Evolutionary conservation across 1,284 basidiomycete species (phyloP).

Genomic region (Heliocybe sulcata): DNA sequence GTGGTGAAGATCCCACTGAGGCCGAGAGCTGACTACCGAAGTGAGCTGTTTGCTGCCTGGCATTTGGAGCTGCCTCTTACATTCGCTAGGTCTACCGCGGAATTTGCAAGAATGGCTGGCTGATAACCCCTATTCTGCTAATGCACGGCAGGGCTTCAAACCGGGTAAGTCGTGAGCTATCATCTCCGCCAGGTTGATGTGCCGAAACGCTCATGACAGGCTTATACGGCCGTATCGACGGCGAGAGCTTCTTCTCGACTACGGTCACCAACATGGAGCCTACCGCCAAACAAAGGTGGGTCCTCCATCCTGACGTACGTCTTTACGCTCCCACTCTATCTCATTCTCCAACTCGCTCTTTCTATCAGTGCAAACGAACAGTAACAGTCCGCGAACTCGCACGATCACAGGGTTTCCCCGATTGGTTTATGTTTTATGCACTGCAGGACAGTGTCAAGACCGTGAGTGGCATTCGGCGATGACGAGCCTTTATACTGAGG

Average conservation of each 20-base stretch:
- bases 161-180: background rate
- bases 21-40: conserved; percentile 48
- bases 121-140: conserved; percentile 46
- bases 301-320: conserved; percentile 58
- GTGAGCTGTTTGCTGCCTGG: conserved; percentile 24
- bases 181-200: background rate
- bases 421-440: conserved; percentile 55
- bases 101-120: conserved; percentile 44
- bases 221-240: conserved; percentile 53
- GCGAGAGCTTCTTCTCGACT: conserved; percentile 49
- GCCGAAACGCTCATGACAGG: conserved; percentile 25
- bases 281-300: conserved; percentile 63
- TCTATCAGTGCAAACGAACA: conserved; percentile 62
- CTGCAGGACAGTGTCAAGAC: conserved; percentile 43
- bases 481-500: background rate
- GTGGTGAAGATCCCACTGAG: conserved; percentile 45
- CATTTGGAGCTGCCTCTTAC: background rate
- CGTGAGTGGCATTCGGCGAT: conserved; percentile 29
- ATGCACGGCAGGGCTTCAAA: conserved; percentile 37
- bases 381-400: conserved; percentile 68
- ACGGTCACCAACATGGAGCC: conserved; percentile 70
- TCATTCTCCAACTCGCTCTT: conserved; percentile 6
- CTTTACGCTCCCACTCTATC: background rate
- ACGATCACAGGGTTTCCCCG: conserved; percentile 71
- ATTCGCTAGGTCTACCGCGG: conserved; percentile 22